Percentiles rank a stretch among this genome's conserved stretches.
Evolutionary conservation across 2,329 filamentous ascomycete genomes (phyloP).

Genomic region (Apiospora malaysiana): DNA sequence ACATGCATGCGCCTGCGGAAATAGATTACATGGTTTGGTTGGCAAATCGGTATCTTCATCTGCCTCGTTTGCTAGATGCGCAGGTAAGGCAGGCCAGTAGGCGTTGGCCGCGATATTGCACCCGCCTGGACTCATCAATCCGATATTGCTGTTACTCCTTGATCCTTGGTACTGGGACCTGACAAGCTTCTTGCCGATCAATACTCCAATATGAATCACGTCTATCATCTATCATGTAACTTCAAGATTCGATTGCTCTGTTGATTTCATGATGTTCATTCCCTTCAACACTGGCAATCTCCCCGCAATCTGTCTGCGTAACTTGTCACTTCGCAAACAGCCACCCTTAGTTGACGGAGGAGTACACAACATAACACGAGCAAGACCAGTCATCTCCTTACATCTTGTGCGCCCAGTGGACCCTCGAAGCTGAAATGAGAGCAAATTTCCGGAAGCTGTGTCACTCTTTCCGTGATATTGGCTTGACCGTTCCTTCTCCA

Average conservation of each 20-base stretch:
- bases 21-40: background rate
- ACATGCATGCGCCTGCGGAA: background rate
- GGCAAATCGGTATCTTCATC: background rate
- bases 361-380: background rate
- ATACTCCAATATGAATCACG: background rate
- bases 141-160: background rate
- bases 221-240: background rate
- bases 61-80: background rate
- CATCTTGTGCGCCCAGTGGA: background rate
- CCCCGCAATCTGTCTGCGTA: background rate
- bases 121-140: background rate
- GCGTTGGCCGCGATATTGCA: background rate
- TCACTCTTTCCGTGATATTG: background rate
- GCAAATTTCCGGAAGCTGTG: slow-evolving; percentile 14
- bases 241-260: background rate
- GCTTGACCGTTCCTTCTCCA: background rate
- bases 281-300: background rate
- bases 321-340: background rate
- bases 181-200: background rate
- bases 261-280: background rate
- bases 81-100: slow-evolving; percentile 8
- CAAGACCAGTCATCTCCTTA: slow-evolving; percentile 10
- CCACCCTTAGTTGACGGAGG: background rate
- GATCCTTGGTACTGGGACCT: slow-evolving; percentile 2
- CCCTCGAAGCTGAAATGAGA: slow-evolving; percentile 5